Percentiles rank a stretch among this genome's conserved stretches.
phyloP scores from a whole-genome alignment of 345 rosid species.

The Pistacia integerrima region DNA sequence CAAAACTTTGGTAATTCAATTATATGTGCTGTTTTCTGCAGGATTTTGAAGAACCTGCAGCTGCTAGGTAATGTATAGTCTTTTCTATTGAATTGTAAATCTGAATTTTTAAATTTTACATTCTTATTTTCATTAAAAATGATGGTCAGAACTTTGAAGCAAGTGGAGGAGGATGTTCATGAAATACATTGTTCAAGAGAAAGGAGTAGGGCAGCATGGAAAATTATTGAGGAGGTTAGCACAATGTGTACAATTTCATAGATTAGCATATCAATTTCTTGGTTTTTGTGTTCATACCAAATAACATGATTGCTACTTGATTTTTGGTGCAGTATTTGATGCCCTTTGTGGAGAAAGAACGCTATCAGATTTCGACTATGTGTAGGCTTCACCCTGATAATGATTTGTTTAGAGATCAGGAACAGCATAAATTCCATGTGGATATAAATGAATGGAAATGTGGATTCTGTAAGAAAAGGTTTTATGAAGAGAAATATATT shows the following conservation, averaged over 20 bases:
- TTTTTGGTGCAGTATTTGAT: constrained; percentile 50
- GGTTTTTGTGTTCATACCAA: constrained; percentile 3
- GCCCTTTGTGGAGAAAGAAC: constrained; percentile 63
- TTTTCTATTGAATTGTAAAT: neutral
- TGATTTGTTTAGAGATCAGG: constrained; percentile 70
- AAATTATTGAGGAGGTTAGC: constrained; percentile 53
- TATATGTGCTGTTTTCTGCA: constrained; percentile 26
- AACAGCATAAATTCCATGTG: constrained; percentile 53
- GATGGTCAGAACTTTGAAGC: constrained; percentile 30
- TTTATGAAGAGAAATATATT: constrained; percentile 62
- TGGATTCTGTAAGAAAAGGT: constrained; percentile 65
- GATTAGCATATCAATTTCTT: neutral
- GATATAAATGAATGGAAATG: constrained; percentile 69
- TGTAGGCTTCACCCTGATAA: constrained; percentile 60
- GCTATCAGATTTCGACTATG: constrained; percentile 40
- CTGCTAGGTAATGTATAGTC: constrained; percentile 38
- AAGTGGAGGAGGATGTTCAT: constrained; percentile 31
- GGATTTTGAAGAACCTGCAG: constrained; percentile 41
- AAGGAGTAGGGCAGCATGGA: constrained; percentile 69
- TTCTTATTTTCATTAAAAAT: neutral
- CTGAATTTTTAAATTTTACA: neutral
- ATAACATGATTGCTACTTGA: constrained; percentile 12
- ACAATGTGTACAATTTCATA: neutral
- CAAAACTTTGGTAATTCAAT: neutral
- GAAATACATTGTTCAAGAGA: constrained; percentile 74